Conservation (phyloP, 2,329 filamentous ascomycete species). For the Trichophyton verrucosum region DNA sequence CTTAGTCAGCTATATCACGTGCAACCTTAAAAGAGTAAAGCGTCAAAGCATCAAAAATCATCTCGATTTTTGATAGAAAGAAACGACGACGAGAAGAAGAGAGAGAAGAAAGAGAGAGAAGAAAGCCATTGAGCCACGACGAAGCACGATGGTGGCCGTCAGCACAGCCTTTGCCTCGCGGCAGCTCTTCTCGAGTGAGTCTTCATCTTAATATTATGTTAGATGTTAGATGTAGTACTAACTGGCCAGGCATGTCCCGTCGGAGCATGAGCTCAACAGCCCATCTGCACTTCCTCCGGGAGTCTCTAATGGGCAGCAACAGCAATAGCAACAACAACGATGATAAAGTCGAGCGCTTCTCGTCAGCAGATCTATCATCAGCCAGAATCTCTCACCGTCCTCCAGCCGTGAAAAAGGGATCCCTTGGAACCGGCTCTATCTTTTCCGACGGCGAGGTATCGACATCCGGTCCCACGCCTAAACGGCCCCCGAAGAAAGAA, state of each 20-base stretch:
- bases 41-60: background rate
- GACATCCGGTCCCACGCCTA: conserved; percentile 13
- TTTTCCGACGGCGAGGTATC: conserved; percentile 26
- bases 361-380: background rate
- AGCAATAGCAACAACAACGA: background rate
- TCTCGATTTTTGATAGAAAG: background rate
- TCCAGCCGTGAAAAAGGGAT: conserved; percentile 21
- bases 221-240: too few species aligned
- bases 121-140: background rate
- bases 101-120: background rate
- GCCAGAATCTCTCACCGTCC: conserved; percentile 8
- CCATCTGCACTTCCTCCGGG: background rate
- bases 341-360: too few species aligned
- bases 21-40: too few species aligned
- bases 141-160: conserved; percentile 27
- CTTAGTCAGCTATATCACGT: too few species aligned
- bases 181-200: conserved; percentile 22
- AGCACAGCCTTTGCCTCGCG: conserved; percentile 26
- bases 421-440: conserved; percentile 28
- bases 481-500: background rate
- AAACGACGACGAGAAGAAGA: background rate
- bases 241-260: background rate
- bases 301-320: background rate
- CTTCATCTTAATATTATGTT: too few species aligned
- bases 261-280: conserved; percentile 12